These are phyloP conservation scores for Apostasia ramifera DNA, from an alignment of 106 monocot genomes.

Conservation along the genomic window DNA sequence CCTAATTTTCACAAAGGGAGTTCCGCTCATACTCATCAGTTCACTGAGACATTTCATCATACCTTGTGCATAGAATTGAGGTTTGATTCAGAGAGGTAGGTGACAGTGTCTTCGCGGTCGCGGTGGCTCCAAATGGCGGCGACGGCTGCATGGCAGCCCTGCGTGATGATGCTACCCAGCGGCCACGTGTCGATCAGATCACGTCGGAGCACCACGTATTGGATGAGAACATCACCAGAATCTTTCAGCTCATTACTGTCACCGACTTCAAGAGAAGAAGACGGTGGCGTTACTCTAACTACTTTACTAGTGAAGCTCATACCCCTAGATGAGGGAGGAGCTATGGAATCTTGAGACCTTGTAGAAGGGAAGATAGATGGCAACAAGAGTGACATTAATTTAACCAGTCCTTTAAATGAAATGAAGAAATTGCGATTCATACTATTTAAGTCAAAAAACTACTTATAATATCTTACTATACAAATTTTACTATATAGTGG, in stretches of 20 bases:
- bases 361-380: no score
- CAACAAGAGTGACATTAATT: no score
- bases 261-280: not conserved
- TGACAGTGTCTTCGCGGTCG: conserved; percentile 48
- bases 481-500: no score
- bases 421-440: no score
- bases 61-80: conserved; percentile 92
- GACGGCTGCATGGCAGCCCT: conserved; percentile 93
- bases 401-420: no score
- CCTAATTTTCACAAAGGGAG: no score
- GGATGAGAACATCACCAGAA: conserved; percentile 48
- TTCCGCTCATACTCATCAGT: not conserved
- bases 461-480: no score
- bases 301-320: no score
- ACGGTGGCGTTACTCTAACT: not conserved
- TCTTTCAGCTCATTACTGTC: not conserved
- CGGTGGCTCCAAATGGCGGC: conserved; percentile 75
- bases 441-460: no score
- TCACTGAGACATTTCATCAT: conserved; percentile 36
- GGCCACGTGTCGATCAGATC: conserved; percentile 93
- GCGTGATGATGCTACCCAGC: conserved; percentile 73
- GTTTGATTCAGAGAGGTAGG: conserved; percentile 52
- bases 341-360: no score
- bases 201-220: conserved; percentile 96
- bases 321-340: no score